Evolutionary conservation across 1,139 yeast species (phyloP).

Genomic region (Meyerozyma smithsonii): DNA sequence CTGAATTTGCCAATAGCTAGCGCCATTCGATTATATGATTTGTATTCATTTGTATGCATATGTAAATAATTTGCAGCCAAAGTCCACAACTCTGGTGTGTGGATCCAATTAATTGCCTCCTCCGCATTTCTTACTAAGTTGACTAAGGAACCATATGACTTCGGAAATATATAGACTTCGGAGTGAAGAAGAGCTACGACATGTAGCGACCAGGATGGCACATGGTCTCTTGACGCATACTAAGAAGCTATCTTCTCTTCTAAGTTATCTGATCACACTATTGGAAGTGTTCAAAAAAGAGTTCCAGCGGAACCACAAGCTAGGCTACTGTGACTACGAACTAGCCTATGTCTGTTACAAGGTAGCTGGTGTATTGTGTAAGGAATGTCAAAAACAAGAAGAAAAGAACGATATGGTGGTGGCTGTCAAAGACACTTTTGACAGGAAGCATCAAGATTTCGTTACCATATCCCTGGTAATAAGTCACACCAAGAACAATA

Average conservation of each 20-base stretch:
- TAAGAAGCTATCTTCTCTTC: constrained; percentile 13
- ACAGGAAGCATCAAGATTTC: constrained; percentile 13
- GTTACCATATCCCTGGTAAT: constrained; percentile 6
- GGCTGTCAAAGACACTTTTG: constrained; percentile 20
- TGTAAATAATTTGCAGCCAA: constrained; percentile 2
- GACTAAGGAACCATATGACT: background rate
- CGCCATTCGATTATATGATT: background rate
- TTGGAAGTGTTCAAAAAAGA: constrained; percentile 35
- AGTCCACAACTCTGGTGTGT: background rate
- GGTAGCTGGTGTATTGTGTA: constrained; percentile 14
- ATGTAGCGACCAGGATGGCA: constrained; percentile 3
- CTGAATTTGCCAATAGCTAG: constrained; percentile 6
- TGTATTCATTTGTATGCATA: background rate
- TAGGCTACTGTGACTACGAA: constrained; percentile 38
- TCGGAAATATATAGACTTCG: background rate
- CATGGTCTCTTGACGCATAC: background rate
- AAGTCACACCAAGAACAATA: background rate
- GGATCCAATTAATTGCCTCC: background rate
- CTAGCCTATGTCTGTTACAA: constrained; percentile 28
- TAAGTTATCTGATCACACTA: constrained; percentile 26
- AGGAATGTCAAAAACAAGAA: constrained; percentile 12
- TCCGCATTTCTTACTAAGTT: background rate
- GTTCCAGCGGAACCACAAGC: constrained; percentile 18
- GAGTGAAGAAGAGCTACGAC: constrained; percentile 1
- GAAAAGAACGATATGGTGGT: constrained; percentile 11